Conservation (phyloP, 495 filamentous ascomycete genomes). For the Pseudotulostoma volvatum region DNA sequence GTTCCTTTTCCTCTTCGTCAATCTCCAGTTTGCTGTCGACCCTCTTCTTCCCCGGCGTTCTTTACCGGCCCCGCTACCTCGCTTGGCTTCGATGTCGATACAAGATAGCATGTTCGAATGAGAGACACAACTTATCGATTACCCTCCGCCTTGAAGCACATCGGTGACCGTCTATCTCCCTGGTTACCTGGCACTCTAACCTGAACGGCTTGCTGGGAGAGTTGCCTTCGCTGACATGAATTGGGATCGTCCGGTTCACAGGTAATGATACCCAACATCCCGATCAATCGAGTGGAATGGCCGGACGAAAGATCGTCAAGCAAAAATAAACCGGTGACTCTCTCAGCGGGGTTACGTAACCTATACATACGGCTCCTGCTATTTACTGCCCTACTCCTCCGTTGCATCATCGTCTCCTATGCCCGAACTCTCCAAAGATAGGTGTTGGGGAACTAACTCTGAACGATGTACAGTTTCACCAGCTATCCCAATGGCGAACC, state of each 20-base stretch:
- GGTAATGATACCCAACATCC: slow-evolving; percentile 19
- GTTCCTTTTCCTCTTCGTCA: not conserved
- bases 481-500: slow-evolving; percentile 63
- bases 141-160: no score
- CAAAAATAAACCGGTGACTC: not conserved
- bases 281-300: not conserved
- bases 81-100: not conserved
- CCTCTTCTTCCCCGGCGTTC: not conserved
- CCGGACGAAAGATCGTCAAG: not conserved
- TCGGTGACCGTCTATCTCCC: not conserved
- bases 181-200: slow-evolving; percentile 1
- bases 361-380: not conserved
- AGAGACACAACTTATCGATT: no score
- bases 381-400: not conserved
- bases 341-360: not conserved
- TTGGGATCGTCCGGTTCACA: slow-evolving; percentile 57
- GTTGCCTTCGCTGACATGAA: slow-evolving; percentile 44
- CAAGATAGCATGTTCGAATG: no score
- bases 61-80: not conserved
- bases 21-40: not conserved
- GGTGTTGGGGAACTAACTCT: slow-evolving; percentile 27
- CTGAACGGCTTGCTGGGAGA: slow-evolving; percentile 29
- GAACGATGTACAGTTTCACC: slow-evolving; percentile 33
- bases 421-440: slow-evolving; percentile 7
- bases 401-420: not conserved